Evolutionary conservation across 164 flowering plant species (phyloP).

Genomic region (Buxus sempervirens): DNA sequence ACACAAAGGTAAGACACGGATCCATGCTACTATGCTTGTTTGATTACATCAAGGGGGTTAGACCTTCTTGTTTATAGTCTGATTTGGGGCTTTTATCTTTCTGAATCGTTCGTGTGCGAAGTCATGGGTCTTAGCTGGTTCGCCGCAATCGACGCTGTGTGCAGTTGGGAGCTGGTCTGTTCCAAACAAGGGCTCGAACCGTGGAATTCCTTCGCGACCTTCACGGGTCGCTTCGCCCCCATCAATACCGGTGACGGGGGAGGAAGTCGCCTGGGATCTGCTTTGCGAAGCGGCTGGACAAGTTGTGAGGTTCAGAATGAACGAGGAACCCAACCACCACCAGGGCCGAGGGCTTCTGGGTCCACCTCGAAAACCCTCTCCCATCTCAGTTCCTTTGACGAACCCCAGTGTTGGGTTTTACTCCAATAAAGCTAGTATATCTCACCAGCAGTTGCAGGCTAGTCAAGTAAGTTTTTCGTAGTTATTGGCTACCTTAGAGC

Average conservation of each 20-base stretch:
- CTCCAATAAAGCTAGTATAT: conserved; percentile 24
- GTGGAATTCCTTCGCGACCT: conserved; percentile 46
- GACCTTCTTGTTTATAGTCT: neutral
- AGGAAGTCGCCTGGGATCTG: conserved; percentile 51
- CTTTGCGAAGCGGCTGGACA: conserved; percentile 66
- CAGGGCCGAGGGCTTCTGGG: conserved; percentile 29
- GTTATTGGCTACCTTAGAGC: neutral
- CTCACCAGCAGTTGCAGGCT: conserved; percentile 39
- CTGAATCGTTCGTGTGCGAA: too few relatives aligned
- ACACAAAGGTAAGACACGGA: conserved; percentile 30
- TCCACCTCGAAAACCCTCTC: conserved; percentile 28
- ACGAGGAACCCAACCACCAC: conserved; percentile 24
- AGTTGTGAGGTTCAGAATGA: conserved; percentile 46
- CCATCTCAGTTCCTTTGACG: conserved; percentile 16
- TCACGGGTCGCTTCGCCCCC: conserved; percentile 40
- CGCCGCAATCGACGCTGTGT: conserved; percentile 72
- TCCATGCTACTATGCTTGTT: too few relatives aligned
- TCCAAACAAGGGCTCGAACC: conserved; percentile 37
- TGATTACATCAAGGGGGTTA: neutral
- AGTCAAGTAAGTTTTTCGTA: conserved; percentile 27
- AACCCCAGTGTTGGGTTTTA: conserved; percentile 18
- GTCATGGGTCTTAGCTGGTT: conserved; percentile 43
- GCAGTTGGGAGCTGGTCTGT: conserved; percentile 37
- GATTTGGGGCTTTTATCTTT: conserved; percentile 9
- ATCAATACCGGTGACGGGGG: conserved; percentile 18